These are phyloP conservation scores for Leccinum longicurvipes DNA, from an alignment of 768 basidiomycete species.

Conservation along the genomic window DNA sequence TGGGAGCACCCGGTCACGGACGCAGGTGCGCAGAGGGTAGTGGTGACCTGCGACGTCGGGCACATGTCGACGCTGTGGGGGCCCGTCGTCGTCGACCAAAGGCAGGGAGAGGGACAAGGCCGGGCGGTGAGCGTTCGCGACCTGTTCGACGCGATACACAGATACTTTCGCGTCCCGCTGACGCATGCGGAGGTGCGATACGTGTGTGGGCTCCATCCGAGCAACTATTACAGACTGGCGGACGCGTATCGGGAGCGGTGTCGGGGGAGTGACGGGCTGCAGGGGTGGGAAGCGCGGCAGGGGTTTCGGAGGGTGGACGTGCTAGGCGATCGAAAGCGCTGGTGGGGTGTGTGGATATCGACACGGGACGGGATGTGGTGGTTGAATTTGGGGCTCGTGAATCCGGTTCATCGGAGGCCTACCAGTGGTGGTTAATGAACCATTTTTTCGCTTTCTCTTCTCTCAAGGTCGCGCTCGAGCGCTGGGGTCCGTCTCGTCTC, in stretches of 20 bases:
- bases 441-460: background rate
- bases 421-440: background rate
- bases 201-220: conserved; percentile 16
- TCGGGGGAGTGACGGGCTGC: conserved; percentile 37
- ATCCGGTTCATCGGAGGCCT: conserved; percentile 11
- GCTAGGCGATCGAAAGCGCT: conserved; percentile 44
- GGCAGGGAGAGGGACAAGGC: background rate
- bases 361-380: conserved; percentile 39
- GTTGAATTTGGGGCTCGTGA: conserved; percentile 44
- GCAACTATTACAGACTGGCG: conserved; percentile 14
- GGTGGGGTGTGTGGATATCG: conserved; percentile 40
- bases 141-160: conserved; percentile 46
- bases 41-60: conserved; percentile 25
- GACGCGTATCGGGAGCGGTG: conserved; percentile 35
- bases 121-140: conserved; percentile 40
- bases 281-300: conserved; percentile 33
- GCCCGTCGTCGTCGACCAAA: conserved; percentile 41
- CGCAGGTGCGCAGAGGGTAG: conserved; percentile 18
- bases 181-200: conserved; percentile 29
- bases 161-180: conserved; percentile 46
- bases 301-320: conserved; percentile 45
- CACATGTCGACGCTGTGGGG: conserved; percentile 42
- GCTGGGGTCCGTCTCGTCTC: background rate
- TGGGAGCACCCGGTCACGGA: conserved; percentile 20
- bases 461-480: background rate